Evolutionary conservation across 257 asterid species (phyloP).

Genomic region (Lavandula angustifolia): DNA sequence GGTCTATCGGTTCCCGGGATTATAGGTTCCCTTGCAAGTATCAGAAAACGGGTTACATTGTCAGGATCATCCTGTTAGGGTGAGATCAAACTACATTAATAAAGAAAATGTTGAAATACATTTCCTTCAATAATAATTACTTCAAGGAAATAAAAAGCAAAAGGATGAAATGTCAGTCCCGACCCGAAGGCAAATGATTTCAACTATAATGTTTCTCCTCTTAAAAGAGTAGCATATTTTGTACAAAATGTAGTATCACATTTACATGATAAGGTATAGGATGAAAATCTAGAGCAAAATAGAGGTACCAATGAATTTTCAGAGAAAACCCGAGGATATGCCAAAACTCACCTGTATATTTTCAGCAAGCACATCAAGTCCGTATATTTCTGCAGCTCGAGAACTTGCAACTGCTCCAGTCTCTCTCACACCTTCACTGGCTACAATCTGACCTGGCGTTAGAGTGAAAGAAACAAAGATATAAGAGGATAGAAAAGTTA

Average conservation of each 20-base stretch:
- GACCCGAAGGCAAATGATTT: neutral
- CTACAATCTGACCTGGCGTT: conserved; percentile 67
- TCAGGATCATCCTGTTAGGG: conserved; percentile 68
- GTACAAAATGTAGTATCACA: neutral
- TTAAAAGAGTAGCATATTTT: neutral
- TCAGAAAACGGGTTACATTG: conserved; percentile 83
- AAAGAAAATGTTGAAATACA: neutral
- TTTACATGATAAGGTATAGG: neutral
- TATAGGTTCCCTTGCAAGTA: conserved; percentile 80
- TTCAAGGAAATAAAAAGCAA: neutral
- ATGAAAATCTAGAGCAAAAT: neutral
- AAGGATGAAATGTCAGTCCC: neutral
- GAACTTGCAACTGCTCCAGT: conserved; percentile 87
- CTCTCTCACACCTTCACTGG: conserved; percentile 62
- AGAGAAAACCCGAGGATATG: neutral
- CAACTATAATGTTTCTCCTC: neutral
- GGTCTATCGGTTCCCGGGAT: conserved; percentile 46
- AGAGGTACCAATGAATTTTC: neutral
- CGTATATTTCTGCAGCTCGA: conserved; percentile 86
- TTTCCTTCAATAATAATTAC: neutral
- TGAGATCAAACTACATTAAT: conserved; percentile 27
- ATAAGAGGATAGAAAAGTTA: conserved; percentile 11
- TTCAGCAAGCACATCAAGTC: conserved; percentile 83
- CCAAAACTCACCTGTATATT: conserved; percentile 62
- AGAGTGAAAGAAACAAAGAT: conserved; percentile 11